These are phyloP conservation scores for Polyporus arcularius DNA, from an alignment of 768 basidiomycete species.

Conservation along the genomic window DNA sequence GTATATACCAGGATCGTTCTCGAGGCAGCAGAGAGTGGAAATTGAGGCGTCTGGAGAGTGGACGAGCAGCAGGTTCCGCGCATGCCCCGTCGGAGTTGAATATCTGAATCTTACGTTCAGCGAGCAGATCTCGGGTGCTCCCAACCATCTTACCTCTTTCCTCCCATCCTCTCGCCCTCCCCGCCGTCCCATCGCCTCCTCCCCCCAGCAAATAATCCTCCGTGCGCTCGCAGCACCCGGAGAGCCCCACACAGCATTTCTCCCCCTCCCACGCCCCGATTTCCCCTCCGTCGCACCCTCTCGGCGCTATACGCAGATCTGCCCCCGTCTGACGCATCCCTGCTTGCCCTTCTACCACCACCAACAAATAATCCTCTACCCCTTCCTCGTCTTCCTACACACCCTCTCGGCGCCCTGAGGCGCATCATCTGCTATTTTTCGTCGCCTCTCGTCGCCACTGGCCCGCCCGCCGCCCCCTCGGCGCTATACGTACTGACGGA, in stretches of 20 bases:
- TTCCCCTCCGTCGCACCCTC: not conserved
- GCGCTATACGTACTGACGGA: too few relatives aligned
- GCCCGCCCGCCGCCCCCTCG: too few relatives aligned
- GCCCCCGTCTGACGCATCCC: not conserved
- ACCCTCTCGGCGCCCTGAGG: not conserved
- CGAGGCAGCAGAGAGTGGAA: not conserved
- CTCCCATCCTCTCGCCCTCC: constrained; percentile 15
- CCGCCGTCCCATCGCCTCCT: constrained; percentile 12
- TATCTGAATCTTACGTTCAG: constrained; percentile 23
- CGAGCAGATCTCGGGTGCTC: constrained; percentile 27
- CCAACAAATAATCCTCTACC: constrained; percentile 15
- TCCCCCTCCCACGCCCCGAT: not conserved
- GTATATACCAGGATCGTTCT: not conserved
- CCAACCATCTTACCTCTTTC: constrained; percentile 23
- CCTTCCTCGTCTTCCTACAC: constrained; percentile 6
- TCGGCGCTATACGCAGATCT: not conserved
- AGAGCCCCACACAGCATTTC: constrained; percentile 14
- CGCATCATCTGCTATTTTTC: too few relatives aligned
- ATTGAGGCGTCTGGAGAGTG: constrained; percentile 8
- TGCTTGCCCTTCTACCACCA: not conserved
- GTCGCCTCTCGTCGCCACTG: too few relatives aligned
- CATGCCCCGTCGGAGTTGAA: constrained; percentile 31
- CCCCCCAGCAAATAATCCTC: not conserved
- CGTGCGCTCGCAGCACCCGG: not conserved
- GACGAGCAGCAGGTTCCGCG: constrained; percentile 19